Evolutionary conservation across 1,284 basidiomycete genomes (phyloP).

Genomic region (Pseudozyma flocculosa): DNA sequence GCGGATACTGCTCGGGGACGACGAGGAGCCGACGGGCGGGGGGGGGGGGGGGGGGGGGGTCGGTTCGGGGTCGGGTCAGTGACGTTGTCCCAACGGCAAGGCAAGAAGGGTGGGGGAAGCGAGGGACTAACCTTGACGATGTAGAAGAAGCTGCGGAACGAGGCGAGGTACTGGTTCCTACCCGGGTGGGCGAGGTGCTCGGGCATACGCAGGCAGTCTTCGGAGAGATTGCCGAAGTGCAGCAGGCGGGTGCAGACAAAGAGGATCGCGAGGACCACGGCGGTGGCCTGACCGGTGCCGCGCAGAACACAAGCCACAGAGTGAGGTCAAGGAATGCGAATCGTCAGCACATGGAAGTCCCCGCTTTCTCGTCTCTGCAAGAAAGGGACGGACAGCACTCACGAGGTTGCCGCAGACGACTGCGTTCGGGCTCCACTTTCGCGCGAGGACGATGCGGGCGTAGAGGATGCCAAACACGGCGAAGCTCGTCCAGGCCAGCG

Average conservation of each 20-base stretch:
- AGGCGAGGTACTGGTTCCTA: slow-evolving; percentile 35
- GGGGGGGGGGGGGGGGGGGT: too few relatives aligned
- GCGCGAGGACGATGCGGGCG: slow-evolving; percentile 28
- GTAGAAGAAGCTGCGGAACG: slow-evolving; percentile 38
- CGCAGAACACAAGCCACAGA: too few relatives aligned
- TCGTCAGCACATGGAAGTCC: too few relatives aligned
- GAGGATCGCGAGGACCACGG: slow-evolving; percentile 17
- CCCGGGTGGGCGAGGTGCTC: slow-evolving; percentile 10
- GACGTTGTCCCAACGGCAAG: neutral
- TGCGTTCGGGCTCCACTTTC: slow-evolving; percentile 6
- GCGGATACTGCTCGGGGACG: slow-evolving; percentile 40
- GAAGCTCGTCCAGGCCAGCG: slow-evolving; percentile 44
- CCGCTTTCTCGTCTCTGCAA: too few relatives aligned
- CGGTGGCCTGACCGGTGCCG: neutral
- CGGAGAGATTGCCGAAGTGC: slow-evolving; percentile 42
- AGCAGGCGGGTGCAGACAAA: slow-evolving; percentile 37
- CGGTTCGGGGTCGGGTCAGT: too few relatives aligned
- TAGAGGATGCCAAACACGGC: slow-evolving; percentile 43
- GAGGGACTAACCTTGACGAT: slow-evolving; percentile 28
- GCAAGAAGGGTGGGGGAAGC: neutral
- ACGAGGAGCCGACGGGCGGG: too few relatives aligned
- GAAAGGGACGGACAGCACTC: too few relatives aligned
- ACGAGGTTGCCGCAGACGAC: slow-evolving; percentile 10
- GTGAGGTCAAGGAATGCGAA: too few relatives aligned
- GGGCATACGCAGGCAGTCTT: slow-evolving; percentile 31